Conservation (phyloP, 768 basidiomycete species). For the Psilocybe cubensis region DNA sequence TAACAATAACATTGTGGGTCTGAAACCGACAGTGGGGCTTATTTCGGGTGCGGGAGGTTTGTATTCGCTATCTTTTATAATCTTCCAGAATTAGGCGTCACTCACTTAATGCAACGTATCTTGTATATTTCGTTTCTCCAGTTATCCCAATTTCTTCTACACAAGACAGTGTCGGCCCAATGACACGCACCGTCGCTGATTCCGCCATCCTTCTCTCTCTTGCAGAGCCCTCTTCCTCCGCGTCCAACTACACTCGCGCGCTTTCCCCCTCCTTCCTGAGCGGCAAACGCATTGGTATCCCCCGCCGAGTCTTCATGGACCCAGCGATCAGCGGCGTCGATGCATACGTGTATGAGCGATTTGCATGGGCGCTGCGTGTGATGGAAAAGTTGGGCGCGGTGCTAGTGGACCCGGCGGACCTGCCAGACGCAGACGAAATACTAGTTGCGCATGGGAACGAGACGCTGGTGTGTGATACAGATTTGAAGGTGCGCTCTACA, state of each 20-base stretch:
- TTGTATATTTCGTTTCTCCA: constrained; percentile 14
- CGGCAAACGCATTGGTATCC: constrained; percentile 59
- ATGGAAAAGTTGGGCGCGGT: constrained; percentile 47
- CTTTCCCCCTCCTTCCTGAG: constrained; percentile 47
- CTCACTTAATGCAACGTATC: no score
- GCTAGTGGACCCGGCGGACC: constrained; percentile 64
- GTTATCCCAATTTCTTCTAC: constrained; percentile 59
- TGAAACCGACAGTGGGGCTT: constrained; percentile 63
- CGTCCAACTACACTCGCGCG: constrained; percentile 58
- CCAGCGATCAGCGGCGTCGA: constrained; percentile 21
- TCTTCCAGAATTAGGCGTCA: no score
- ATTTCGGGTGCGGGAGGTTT: constrained; percentile 62
- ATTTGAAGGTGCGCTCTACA: constrained; percentile 55
- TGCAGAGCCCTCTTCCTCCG: no score
- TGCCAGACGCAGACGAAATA: constrained; percentile 56
- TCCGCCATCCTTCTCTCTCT: constrained; percentile 56
- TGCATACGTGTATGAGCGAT: constrained; percentile 32
- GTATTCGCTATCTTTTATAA: neutral
- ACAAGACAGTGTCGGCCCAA: constrained; percentile 62
- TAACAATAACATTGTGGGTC: constrained; percentile 58
- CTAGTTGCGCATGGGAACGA: constrained; percentile 50
- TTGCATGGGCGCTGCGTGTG: constrained; percentile 39
- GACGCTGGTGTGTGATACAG: constrained; percentile 49
- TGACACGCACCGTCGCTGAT: constrained; percentile 55
- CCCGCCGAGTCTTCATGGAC: constrained; percentile 41